These are phyloP conservation scores for Melocanna baccifera DNA, from an alignment of 176 grass and related monocot genomes.

Conservation along the genomic window DNA sequence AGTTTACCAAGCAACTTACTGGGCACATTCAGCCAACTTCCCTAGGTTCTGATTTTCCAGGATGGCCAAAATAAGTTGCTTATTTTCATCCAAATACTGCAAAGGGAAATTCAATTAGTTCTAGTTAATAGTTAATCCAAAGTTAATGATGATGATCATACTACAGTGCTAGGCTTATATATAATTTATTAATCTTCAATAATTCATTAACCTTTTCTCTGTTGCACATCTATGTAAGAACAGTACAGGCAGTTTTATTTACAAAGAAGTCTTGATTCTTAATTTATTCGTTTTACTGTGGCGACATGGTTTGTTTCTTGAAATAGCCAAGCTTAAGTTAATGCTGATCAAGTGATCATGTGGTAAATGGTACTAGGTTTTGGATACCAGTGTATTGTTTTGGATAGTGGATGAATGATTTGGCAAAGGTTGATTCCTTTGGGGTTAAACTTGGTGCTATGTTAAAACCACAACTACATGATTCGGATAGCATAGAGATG, in stretches of 20 bases:
- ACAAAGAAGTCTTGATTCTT: background rate
- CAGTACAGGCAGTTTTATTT: background rate
- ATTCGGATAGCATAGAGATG: background rate
- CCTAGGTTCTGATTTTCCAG: constrained; percentile 91
- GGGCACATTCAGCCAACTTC: constrained; percentile 94
- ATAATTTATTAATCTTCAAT: background rate
- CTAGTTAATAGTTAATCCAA: background rate
- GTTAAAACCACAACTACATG: background rate
- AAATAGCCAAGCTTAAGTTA: constrained; percentile 6
- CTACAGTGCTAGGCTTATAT: background rate
- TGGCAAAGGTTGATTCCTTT: background rate
- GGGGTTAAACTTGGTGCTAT: constrained; percentile 3
- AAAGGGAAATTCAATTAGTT: constrained; percentile 19
- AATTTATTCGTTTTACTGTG: background rate
- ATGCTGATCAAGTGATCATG: background rate
- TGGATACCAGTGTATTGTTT: background rate
- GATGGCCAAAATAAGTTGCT: constrained; percentile 95
- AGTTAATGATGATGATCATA: constrained; percentile 1
- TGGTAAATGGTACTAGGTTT: background rate
- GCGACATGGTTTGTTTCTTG: background rate
- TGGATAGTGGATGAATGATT: background rate
- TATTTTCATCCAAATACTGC: constrained; percentile 98
- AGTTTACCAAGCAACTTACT: constrained; percentile 56
- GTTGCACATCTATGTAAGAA: background rate
- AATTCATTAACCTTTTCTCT: background rate